Conservation (phyloP, 2,329 filamentous ascomycete genomes). For the Penicillium corylophilum region DNA sequence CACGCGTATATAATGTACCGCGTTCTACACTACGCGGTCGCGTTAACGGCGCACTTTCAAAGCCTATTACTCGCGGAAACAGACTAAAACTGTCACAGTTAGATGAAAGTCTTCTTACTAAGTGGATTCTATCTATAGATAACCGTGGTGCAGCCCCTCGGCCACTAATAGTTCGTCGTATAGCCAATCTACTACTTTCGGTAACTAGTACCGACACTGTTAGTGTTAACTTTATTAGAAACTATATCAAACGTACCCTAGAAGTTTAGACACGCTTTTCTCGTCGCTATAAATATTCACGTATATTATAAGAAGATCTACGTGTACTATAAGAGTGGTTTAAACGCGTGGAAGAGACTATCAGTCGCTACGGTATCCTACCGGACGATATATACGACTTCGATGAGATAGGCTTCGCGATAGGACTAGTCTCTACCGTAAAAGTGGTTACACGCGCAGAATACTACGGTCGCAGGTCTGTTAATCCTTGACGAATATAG, state of each 20-base stretch:
- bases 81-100: not conserved
- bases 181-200: not conserved
- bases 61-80: not conserved
- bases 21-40: not conserved
- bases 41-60: no score
- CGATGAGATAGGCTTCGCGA: no score
- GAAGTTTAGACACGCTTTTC: not conserved
- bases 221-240: not conserved
- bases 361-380: no score
- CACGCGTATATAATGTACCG: not conserved
- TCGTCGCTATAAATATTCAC: not conserved
- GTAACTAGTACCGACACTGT: not conserved
- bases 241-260: not conserved
- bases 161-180: not conserved
- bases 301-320: not conserved
- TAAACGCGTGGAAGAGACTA: not conserved
- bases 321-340: not conserved
- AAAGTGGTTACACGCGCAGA: no score
- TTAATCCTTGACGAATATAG: constrained; percentile 40
- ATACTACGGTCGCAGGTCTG: no score
- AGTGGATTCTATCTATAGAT: not conserved
- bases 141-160: not conserved
- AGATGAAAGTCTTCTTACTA: not conserved
- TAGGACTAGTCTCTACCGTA: no score
- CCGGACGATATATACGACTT: no score